These are phyloP conservation scores for Alternaria brassicae DNA, from an alignment of 2,329 filamentous ascomycete species.

Conservation along the genomic window DNA sequence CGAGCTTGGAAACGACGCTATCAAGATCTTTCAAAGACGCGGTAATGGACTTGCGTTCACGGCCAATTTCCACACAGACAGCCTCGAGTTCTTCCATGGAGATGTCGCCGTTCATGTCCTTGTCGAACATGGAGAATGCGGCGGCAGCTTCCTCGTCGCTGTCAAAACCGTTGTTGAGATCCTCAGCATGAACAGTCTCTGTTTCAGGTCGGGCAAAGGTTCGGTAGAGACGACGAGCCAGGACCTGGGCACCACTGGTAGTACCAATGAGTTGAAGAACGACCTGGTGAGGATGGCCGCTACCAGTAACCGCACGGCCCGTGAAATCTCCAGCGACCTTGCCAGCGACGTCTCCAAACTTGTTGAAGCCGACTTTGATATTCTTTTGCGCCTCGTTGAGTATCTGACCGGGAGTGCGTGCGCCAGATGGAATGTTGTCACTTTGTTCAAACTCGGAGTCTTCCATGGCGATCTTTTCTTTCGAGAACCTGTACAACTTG, in stretches of 20 bases:
- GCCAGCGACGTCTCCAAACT: slow-evolving; percentile 84
- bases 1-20: slow-evolving; percentile 88
- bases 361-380: slow-evolving; percentile 76
- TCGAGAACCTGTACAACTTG: slow-evolving; percentile 71
- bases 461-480: slow-evolving; percentile 69
- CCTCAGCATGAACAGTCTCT: slow-evolving; percentile 79
- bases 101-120: slow-evolving; percentile 95
- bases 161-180: slow-evolving; percentile 79
- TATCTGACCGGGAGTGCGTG: slow-evolving; percentile 75
- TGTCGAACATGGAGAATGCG: slow-evolving; percentile 92
- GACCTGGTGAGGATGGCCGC: slow-evolving; percentile 83
- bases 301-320: slow-evolving; percentile 70
- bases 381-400: slow-evolving; percentile 74
- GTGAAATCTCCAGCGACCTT: slow-evolving; percentile 92
- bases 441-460: slow-evolving; percentile 77
- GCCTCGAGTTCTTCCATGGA: slow-evolving; percentile 93
- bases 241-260: slow-evolving; percentile 76
- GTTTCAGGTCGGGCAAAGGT: slow-evolving; percentile 78
- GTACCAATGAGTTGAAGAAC: slow-evolving; percentile 77
- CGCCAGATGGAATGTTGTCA: slow-evolving; percentile 60
- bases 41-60: slow-evolving; percentile 93
- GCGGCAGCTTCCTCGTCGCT: slow-evolving; percentile 86
- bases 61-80: slow-evolving; percentile 91
- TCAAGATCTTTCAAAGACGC: slow-evolving; percentile 94
- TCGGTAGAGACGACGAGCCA: slow-evolving; percentile 87